A percentile compares a stretch with the other conserved stretches of the same genome.
These are phyloP conservation scores for Ophiostoma perfectum DNA, from an alignment of 2,329 filamentous ascomycete genomes.

Conservation along the genomic window DNA sequence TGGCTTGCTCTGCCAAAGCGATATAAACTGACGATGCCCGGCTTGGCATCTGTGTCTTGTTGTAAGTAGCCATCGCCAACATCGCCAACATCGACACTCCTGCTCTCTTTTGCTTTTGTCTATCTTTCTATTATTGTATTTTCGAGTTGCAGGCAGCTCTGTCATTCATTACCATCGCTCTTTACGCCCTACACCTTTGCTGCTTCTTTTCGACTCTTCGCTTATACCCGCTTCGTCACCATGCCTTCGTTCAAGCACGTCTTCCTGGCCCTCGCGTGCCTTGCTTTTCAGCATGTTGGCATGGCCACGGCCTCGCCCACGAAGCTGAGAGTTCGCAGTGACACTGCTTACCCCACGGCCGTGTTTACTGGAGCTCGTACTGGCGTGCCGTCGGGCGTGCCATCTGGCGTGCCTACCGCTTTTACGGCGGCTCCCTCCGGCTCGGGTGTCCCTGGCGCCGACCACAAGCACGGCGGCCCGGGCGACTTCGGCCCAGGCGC, in stretches of 20 bases:
- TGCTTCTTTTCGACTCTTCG: neutral
- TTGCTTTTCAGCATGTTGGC: neutral
- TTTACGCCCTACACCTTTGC: neutral
- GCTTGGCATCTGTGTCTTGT: neutral
- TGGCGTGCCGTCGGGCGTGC: neutral
- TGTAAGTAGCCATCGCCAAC: neutral
- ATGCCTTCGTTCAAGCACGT: slow-evolving; percentile 1
- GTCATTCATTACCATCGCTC: neutral
- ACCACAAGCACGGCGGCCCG: neutral
- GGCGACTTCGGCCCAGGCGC: neutral
- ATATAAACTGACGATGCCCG: neutral
- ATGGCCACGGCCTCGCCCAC: neutral
- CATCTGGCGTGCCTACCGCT: neutral
- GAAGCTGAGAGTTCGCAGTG: too few species aligned
- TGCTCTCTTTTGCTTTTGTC: neutral
- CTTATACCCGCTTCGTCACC: neutral
- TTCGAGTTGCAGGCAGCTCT: slow-evolving; percentile 5
- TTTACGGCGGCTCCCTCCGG: neutral
- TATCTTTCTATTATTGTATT: neutral
- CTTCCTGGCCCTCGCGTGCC: slow-evolving; percentile 3
- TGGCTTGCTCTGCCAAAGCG: neutral
- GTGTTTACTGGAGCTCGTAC: neutral
- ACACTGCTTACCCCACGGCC: neutral
- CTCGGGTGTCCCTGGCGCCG: neutral
- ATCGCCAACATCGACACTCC: neutral